Evolutionary conservation across 2,329 filamentous ascomycete species (phyloP), one percentile per base, ranked within the genome.

Genomic region (Alternaria rosae): DNA sequence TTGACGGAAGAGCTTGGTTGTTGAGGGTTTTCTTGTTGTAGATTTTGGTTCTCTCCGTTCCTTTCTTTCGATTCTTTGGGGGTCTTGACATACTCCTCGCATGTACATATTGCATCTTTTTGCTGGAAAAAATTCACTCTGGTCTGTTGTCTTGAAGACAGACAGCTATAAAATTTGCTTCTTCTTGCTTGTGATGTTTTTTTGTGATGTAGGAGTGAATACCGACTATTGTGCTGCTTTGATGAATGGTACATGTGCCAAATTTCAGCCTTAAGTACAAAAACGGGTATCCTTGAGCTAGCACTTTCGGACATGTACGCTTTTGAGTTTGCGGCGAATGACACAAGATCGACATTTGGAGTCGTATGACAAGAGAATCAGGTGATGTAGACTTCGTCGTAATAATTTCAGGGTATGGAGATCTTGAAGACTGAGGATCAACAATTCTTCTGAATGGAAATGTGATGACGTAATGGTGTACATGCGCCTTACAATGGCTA

Each of bases 91-190:
- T n/a, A 23, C 28, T 30, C 23, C 15, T 52, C 13, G 25, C 38
- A 57, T 61, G 58, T 61, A 61, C 17, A 61, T 61, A 61, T 43
- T 58, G 38, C 26, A 43, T 28, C 20, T 26, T 53, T 44, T 44
- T 38, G 13, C 25, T 32, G 15, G 15, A 48, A 54, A 54, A 17
- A 23, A 26, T 30, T 21, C 25, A 28, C 23, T 48, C 23, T 50
- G 54, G 41, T 32, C 26, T 32, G 25, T 32, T 23, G 38, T 45
- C 52, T 42, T 54, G 17, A 54, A 20, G 26, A 45, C 38, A 44
- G 17, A 44, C 52, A 45, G 41, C 41, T 17, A 23, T 23, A 44
- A 11, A 28, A 17, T 21, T 20, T 12, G 15, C 3, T 35, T 4
- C 6, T 17, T 6, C 15, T 44, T 54, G 38, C 13, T 35, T 15